phyloP scores from a whole-genome alignment of 2,329 filamentous ascomycete species.

The Pyrenochaeta sp. region DNA sequence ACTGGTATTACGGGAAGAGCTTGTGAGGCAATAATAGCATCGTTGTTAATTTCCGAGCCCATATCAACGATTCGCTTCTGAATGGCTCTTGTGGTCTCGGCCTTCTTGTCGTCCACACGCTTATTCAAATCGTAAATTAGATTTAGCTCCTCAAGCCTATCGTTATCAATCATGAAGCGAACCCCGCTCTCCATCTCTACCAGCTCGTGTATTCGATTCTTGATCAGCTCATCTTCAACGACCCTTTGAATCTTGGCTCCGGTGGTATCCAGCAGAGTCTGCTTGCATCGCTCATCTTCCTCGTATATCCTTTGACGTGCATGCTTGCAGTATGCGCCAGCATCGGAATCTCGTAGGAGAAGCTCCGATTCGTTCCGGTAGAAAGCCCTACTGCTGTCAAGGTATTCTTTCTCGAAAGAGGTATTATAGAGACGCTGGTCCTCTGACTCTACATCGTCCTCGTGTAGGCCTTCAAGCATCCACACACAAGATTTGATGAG shows the following conservation, averaged over 20 bases:
- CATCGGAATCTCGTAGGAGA: slow-evolving; percentile 79
- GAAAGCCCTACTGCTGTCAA: slow-evolving; percentile 74
- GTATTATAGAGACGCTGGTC: slow-evolving; percentile 83
- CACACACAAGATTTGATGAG: slow-evolving; percentile 83
- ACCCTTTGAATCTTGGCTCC: slow-evolving; percentile 77
- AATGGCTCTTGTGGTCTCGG: slow-evolving; percentile 73
- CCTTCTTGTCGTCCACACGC: slow-evolving; percentile 78
- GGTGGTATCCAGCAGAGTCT: slow-evolving; percentile 78
- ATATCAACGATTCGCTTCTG: slow-evolving; percentile 80
- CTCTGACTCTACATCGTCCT: slow-evolving; percentile 79
- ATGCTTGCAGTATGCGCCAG: slow-evolving; percentile 81
- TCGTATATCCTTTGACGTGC: slow-evolving; percentile 78
- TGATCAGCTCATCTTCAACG: slow-evolving; percentile 82
- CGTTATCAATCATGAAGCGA: slow-evolving; percentile 89
- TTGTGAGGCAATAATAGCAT: slow-evolving; percentile 64
- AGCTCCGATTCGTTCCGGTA: slow-evolving; percentile 79
- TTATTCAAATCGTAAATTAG: slow-evolving; percentile 82
- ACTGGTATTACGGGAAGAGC: slow-evolving; percentile 56
- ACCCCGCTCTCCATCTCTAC: slow-evolving; percentile 88
- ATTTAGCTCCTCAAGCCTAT: slow-evolving; percentile 78
- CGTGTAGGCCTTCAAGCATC: slow-evolving; percentile 90
- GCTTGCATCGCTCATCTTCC: slow-evolving; percentile 82
- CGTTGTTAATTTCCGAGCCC: slow-evolving; percentile 82
- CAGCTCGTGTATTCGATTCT: slow-evolving; percentile 79
- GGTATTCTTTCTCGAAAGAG: slow-evolving; percentile 80